phyloP scores from a whole-genome alignment of 1,284 basidiomycete species.

The Ustilago curta region DNA sequence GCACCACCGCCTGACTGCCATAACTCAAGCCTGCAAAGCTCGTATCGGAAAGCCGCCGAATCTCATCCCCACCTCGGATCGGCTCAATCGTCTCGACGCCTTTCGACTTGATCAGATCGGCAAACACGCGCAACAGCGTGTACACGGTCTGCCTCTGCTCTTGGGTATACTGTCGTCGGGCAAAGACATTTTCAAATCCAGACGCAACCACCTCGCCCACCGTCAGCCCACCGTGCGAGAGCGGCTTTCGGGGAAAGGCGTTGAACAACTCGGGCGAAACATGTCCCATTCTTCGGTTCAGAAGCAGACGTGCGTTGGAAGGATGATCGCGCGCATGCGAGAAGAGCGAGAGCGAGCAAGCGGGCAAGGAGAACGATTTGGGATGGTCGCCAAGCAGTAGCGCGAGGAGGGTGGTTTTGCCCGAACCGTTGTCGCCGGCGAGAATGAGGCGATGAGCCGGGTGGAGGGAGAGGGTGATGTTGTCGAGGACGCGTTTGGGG shows the following conservation, averaged over 20 bases:
- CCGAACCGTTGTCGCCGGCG: slow-evolving; percentile 74
- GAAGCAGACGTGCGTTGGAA: slow-evolving; percentile 54
- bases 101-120: slow-evolving; percentile 43
- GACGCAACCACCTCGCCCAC: slow-evolving; percentile 59
- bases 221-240: slow-evolving; percentile 55
- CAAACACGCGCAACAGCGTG: slow-evolving; percentile 42
- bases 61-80: neutral
- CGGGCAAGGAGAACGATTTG: slow-evolving; percentile 79
- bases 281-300: slow-evolving; percentile 73
- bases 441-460: slow-evolving; percentile 52
- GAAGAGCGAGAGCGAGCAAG: slow-evolving; percentile 56
- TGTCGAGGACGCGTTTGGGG: slow-evolving; percentile 73
- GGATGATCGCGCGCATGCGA: slow-evolving; percentile 55
- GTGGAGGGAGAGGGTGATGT: slow-evolving; percentile 43
- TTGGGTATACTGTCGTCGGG: slow-evolving; percentile 22
- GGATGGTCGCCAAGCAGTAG: slow-evolving; percentile 94
- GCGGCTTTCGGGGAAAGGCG: slow-evolving; percentile 77
- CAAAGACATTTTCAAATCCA: slow-evolving; percentile 65
- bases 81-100: neutral
- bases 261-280: slow-evolving; percentile 90
- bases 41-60: slow-evolving; percentile 19
- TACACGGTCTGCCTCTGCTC: slow-evolving; percentile 37
- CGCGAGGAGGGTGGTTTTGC: slow-evolving; percentile 94
- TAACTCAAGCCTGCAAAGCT: slow-evolving; percentile 48
- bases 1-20: slow-evolving; percentile 62